Base-by-base conservation (phyloP, 1,139 yeast genomes). In the Hemisphaericaspora xylanilytica region DNA sequence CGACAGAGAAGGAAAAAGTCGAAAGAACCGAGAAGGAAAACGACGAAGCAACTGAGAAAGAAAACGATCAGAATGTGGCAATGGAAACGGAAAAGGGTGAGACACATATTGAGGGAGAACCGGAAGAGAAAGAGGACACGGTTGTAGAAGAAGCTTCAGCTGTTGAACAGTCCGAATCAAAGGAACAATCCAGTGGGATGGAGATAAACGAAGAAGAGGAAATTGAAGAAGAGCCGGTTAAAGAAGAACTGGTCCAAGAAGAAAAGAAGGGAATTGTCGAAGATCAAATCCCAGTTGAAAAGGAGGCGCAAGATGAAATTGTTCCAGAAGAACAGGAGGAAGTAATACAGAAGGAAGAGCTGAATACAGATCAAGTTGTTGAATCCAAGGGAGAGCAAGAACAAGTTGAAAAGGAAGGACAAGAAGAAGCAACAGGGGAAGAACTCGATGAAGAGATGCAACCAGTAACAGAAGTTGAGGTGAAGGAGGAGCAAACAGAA, bases 71-170 rank as follows among this genome's bases (percentile, higher is more conserved):
- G n/a, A n/a, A n/a, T n/a, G n/a, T n/a, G n/a, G n/a, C n/a, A n/a
- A n/a, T n/a, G n/a, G n/a, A n/a, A n/a, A n/a, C n/a, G n/a, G n/a
- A n/a, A n/a, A n/a, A n/a, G n/a, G n/a, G n/a, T n/a, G n/a, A n/a
- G n/a, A n/a, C n/a, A n/a, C n/a, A n/a, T 21, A 32, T 18, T 9
- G 28, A 33, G 5, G 37, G 24, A 22, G 37, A 28, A 36, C 39
- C 13, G 29, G 41, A 33, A 24, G 12, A 24, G 12, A 11, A 24
- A 24, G 35, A 39, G 29, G 38, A 30, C 32, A 38, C 41, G n/a
- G 39, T 32, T 37, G 45, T 37, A 6, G 48, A 39, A 13, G 45
- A 40, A 29, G 21, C n/a, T n/a, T n/a, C n/a, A n/a, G n/a, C n/a
- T n/a, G n/a, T n/a, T n/a, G n/a, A n/a, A n/a, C n/a, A n/a, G n/a